Base-by-base conservation (phyloP, 2,329 filamentous ascomycete genomes). In the Neofusicoccum laricinum region DNA sequence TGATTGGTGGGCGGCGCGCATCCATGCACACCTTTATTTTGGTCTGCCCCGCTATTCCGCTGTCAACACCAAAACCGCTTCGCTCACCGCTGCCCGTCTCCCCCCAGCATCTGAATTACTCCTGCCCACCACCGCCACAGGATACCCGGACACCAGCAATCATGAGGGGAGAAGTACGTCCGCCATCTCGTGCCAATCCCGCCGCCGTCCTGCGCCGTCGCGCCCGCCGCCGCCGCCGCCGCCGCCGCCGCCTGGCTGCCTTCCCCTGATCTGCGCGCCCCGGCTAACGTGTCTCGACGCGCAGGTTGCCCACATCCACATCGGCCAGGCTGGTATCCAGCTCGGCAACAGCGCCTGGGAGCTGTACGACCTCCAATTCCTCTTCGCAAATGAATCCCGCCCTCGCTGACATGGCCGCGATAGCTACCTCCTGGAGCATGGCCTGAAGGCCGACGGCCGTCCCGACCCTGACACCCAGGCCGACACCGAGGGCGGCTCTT, bases 401-500 rank as follows among this genome's bases (percentile, higher is more conserved):
- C n/a, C 58, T 55, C 58, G 49, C 67, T 68, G 64, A 65, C 43
- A 63, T 61, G 30, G 36, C 43, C 45, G n/a, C 34, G 49, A 69
- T 74, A 90, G 88, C 72, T 90, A 90, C 78, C 86, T 90, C 68
- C 86, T 90, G 68, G 88, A 90, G 83, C 88, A 90, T 74, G 88
- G 88, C 71, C 85, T 90, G 69, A 85, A 85, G 72, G 77, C 78
- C 64, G 88, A 90, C 75, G 88, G 88, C 70, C 85, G 84, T 65
- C 84, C 85, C 63, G 85, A 89, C 75, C 85, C 45, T 65, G 73
- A 71, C 68, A 69, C 61, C 63, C 61, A 65, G 73, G 89, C 89
- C 77, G 91, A 97, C 70, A 91, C 92, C 70, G 95, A 98, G 80
- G 91, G 97, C 78, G 95, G 95, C 71, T 99, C 61, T 12, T 43